These are phyloP conservation scores for Epichloe aotearoae DNA, from an alignment of 2,329 filamentous ascomycete genomes.

Conservation along the genomic window DNA sequence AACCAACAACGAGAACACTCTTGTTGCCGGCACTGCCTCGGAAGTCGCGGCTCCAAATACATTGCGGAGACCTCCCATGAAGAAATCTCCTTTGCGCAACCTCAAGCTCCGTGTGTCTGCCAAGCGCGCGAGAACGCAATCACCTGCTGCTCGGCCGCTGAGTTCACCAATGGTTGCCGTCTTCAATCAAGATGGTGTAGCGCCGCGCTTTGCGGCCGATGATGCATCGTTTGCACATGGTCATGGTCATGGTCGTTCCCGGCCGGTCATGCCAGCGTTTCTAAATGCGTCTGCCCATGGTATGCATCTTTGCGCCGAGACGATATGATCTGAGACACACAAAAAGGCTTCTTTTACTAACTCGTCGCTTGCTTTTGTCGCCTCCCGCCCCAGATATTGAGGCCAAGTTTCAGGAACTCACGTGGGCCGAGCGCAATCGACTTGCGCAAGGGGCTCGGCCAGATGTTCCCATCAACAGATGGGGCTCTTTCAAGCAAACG, in stretches of 20 bases:
- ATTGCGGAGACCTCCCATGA: conserved; percentile 13
- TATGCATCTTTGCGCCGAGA: conserved; percentile 8
- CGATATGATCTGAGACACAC: not conserved
- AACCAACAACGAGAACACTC: conserved; percentile 12
- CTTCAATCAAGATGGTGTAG: conserved; percentile 24
- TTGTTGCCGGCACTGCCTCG: not conserved
- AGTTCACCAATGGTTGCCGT: conserved; percentile 18
- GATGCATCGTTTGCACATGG: conserved; percentile 3
- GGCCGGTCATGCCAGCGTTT: conserved; percentile 25
- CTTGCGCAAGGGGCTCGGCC: conserved; percentile 26
- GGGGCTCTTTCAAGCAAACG: conserved; percentile 22
- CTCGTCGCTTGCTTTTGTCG: not conserved
- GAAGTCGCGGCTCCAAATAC: conserved; percentile 6
- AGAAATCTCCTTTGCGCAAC: conserved; percentile 29
- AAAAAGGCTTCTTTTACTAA: not conserved
- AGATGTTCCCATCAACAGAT: conserved; percentile 19
- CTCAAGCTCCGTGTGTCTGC: conserved; percentile 31
- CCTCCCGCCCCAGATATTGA: conserved; percentile 28
- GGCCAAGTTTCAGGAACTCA: conserved; percentile 38
- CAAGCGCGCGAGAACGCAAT: conserved; percentile 33
- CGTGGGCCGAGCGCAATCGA: conserved; percentile 39
- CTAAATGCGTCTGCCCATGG: conserved; percentile 24
- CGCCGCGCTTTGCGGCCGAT: conserved; percentile 13
- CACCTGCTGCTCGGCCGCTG: conserved; percentile 20
- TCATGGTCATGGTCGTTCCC: conserved; percentile 5